phyloP scores from a whole-genome alignment of 2,329 filamentous ascomycete genomes.

The Colletotrichum ledebouriae region DNA sequence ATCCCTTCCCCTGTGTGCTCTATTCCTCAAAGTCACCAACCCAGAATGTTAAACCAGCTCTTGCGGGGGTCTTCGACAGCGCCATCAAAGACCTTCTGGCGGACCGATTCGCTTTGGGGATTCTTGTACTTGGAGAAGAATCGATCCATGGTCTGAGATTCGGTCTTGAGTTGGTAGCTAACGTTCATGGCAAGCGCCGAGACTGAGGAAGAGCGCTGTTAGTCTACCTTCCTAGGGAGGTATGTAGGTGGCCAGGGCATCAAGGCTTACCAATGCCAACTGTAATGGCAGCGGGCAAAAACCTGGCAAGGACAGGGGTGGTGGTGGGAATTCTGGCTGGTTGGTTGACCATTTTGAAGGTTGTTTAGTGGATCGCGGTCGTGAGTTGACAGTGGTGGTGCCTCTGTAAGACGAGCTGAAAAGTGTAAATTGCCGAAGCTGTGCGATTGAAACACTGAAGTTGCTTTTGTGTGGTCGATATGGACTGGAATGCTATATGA shows the following conservation, averaged over 20 bases:
- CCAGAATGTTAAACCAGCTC: slow-evolving; percentile 52
- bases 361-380: slow-evolving; percentile 13
- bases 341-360: slow-evolving; percentile 36
- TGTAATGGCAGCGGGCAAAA: slow-evolving; percentile 36
- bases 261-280: slow-evolving; percentile 26
- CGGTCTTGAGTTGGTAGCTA: slow-evolving; percentile 49
- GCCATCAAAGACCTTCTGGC: slow-evolving; percentile 51
- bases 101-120: slow-evolving; percentile 52
- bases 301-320: slow-evolving; percentile 30
- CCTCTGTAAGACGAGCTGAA: slow-evolving; percentile 1
- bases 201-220: slow-evolving; percentile 4
- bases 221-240: neutral
- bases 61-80: slow-evolving; percentile 50
- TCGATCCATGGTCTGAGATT: slow-evolving; percentile 53
- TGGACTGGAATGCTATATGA: neutral
- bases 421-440: slow-evolving; percentile 5
- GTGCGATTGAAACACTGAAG: slow-evolving; percentile 16
- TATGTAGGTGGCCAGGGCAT: neutral
- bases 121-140: slow-evolving; percentile 56
- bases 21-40: slow-evolving; percentile 46
- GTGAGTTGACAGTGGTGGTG: slow-evolving; percentile 1
- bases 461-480: slow-evolving; percentile 36
- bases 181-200: slow-evolving; percentile 51
- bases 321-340: slow-evolving; percentile 33
- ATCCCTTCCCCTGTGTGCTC: neutral